Evolutionary conservation across 768 basidiomycete genomes (phyloP), one percentile per base, ranked within the genome.

Genomic region (Basidioascus undulatus): DNA sequence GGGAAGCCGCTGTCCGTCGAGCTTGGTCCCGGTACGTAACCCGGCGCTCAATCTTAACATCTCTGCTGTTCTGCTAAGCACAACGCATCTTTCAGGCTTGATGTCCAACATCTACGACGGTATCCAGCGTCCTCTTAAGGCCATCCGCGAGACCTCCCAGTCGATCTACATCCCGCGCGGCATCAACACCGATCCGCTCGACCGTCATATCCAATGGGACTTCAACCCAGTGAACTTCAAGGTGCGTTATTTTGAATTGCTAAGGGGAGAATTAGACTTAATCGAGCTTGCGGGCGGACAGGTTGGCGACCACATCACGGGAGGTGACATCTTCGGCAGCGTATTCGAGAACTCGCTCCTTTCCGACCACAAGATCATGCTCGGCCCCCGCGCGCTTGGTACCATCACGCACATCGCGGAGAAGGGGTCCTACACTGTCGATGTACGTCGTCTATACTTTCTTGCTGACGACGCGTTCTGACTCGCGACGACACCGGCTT

Each of bases 41-140:
- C 15, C n/a, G 4, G 12, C 9, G 20, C 35, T 6, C 15, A 6
- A 4, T 12, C 20, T 2, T 5, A n/a, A 5, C 4, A 7, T 20
- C 19, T 6, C 37, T n/a, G 6, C n/a, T 9, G 3, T 31, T 11
- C 26, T 24, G 18, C 6, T 20, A 37, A 2, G 24, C 36, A 25
- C 18, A 27, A 21, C 15, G 16, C 26, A 11, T 28, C 10, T 21
- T 33, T 2, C 44, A 92, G 89, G 92, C 51, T 63, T 98, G 44
- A 96, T 98, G 92, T 75, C 74, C n/a, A 96, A 98, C 58, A 98
- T 98, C 53, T 84, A 89, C 51, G 87, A 94, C 61, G 86, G 87
- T 52, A 87, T 89, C 55, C 55, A 56, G 30, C 55, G 55, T 18
- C 54, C 55, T 70, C 53, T 63, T 30, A 63, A 67, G 75, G 72